These are phyloP conservation scores for Rhodotorula sp. DNA, from an alignment of 1,284 basidiomycete genomes.

Conservation along the genomic window DNA sequence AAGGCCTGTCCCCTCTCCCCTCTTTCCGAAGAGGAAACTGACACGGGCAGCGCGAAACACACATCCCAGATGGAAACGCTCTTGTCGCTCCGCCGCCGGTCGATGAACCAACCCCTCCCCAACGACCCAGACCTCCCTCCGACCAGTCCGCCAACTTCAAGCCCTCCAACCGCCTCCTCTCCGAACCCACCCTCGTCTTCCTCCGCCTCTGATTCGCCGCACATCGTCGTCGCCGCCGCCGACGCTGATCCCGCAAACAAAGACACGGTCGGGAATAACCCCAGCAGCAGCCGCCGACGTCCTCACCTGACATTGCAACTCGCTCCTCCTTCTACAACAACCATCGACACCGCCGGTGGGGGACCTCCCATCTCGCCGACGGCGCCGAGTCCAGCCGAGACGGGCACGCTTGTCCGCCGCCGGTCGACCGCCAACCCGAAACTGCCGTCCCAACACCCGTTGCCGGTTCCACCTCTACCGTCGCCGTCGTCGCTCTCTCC, in stretches of 20 bases:
- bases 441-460: slow-evolving; percentile 34
- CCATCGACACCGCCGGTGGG: not conserved
- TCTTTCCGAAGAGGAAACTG: not conserved
- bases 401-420: slow-evolving; percentile 35
- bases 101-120: slow-evolving; percentile 35
- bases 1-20: too few relatives aligned
- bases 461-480: slow-evolving; percentile 10
- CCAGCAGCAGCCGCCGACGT: not conserved
- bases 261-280: too few relatives aligned
- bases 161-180: not conserved
- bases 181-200: not conserved
- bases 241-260: too few relatives aligned
- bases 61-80: slow-evolving; percentile 40
- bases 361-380: slow-evolving; percentile 36
- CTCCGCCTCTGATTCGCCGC: not conserved
- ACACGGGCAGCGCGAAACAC: too few relatives aligned
- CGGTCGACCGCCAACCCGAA: slow-evolving; percentile 14
- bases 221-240: slow-evolving; percentile 3
- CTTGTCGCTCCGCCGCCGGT: slow-evolving; percentile 39
- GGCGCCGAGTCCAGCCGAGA: slow-evolving; percentile 36
- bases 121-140: slow-evolving; percentile 43
- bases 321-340: slow-evolving; percentile 1
- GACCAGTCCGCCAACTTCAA: slow-evolving; percentile 16
- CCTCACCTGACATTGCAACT: slow-evolving; percentile 29
- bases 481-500: slow-evolving; percentile 4